Evolutionary conservation across 441 rosid genomes (phyloP), one percentile per base, ranked within the genome.

Genomic region (Euphorbia corollata): DNA sequence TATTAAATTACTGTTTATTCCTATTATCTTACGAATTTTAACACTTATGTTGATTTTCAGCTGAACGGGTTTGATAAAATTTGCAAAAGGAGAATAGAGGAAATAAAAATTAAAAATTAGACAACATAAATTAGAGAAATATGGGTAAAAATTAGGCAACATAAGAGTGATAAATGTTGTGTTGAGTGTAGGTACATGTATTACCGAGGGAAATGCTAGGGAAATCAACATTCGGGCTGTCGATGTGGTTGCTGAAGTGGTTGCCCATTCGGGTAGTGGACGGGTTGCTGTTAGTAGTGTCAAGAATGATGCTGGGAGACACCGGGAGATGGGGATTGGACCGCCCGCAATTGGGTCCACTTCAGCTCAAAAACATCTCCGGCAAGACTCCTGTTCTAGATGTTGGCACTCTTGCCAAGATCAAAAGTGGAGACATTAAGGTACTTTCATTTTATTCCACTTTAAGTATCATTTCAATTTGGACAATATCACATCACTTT

Each of bases 331-430:
- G 83, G 18, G 98, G 95, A 36, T 76, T 89, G 68, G 78, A 65
- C 57, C 83, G 96, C 63, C 96, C 96, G 15, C 65, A 79, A 53
- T 69, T 84, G 24, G 98, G 98, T 15, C 98, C 98, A 64, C 83
- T 91, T n/a, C 80, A 86, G 73, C 87, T 83, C 71, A 89, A 89
- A 75, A 81, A 60, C 68, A 50, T 72, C 70, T 76, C 87, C 7
- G 95, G 96, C 16, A 91, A 91, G 84, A 91, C 98, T 64, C 98
- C 96, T 10, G 91, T 91, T 8, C 71, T 91, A 68, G 98, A 91
- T 61, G 76, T 89, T 69, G 97, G 97, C 0, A 85, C 97, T 10
- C 82, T 89, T 2, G 83, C 87, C 4, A 84, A 79, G 77, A 91
- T 91, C 78, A 82, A 78, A 76, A 86, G 77, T 69, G 96, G 98